Percentiles rank a stretch among this genome's conserved stretches.
Evolutionary conservation across 108 stramenopile genomes (phyloP).

Genomic region (Skeletonema grethae): DNA sequence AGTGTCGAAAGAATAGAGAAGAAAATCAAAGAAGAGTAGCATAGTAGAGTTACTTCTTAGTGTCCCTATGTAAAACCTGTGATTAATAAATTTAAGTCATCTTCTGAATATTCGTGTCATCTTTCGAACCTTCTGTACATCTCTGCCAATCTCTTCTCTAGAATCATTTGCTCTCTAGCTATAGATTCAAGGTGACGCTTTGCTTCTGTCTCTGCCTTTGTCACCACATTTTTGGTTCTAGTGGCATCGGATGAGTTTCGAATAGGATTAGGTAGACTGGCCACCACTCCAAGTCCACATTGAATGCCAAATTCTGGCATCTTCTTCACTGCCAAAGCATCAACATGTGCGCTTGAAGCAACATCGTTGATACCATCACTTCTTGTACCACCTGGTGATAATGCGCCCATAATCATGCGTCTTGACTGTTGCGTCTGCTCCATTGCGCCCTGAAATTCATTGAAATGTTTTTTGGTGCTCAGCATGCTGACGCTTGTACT

Average conservation of each 20-base stretch:
- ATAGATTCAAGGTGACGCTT: too few species aligned
- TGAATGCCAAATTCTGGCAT: too few species aligned
- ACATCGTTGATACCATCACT: background rate
- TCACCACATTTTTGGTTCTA: too few species aligned
- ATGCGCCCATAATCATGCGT: background rate
- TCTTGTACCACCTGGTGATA: background rate
- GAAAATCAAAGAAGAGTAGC: background rate
- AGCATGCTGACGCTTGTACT: background rate
- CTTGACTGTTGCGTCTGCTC: background rate
- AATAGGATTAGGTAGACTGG: too few species aligned
- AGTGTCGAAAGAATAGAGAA: constrained; percentile 1
- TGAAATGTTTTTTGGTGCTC: background rate
- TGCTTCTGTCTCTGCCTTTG: too few species aligned
- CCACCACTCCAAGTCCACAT: too few species aligned
- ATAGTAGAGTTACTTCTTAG: background rate
- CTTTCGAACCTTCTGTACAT: too few species aligned
- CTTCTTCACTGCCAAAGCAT: background rate
- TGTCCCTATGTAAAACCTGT: background rate
- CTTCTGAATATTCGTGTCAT: background rate
- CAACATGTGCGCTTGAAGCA: background rate
- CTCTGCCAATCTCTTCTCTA: too few species aligned
- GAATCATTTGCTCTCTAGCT: too few species aligned
- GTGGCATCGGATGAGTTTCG: too few species aligned
- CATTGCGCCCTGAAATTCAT: background rate
- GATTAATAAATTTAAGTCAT: background rate